Conservation (phyloP, 2,329 filamentous ascomycete species). For the Simplicillium sp. region DNA sequence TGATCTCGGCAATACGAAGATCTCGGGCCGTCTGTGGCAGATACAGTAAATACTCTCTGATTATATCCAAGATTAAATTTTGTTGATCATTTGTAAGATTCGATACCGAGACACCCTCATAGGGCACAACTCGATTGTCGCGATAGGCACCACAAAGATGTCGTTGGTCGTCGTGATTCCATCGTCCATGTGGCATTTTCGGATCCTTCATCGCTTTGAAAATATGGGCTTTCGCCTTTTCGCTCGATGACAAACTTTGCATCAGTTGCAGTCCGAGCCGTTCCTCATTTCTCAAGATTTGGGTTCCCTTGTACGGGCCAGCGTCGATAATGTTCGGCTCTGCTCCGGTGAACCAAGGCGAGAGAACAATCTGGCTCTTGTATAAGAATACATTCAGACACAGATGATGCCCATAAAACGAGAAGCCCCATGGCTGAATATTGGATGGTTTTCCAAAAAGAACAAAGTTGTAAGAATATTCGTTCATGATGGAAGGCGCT, state of each 20-base stretch:
- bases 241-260: too few species aligned
- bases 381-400: constrained; percentile 64
- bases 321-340: constrained; percentile 68
- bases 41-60: too few species aligned
- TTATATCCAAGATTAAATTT: too few species aligned
- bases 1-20: constrained; percentile 44
- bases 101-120: constrained; percentile 54
- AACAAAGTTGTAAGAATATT: constrained; percentile 68
- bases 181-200: constrained; percentile 57
- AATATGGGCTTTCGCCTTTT: constrained; percentile 37
- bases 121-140: constrained; percentile 69
- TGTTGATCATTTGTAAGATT: too few species aligned
- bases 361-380: constrained; percentile 54
- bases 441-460: constrained; percentile 56
- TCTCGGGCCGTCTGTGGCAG: constrained; percentile 7
- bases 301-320: constrained; percentile 52
- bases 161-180: constrained; percentile 74
- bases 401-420: constrained; percentile 71
- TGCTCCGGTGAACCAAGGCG: constrained; percentile 70
- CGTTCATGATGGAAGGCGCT: constrained; percentile 56
- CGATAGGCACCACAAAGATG: constrained; percentile 70
- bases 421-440: constrained; percentile 57
- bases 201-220: constrained; percentile 54
- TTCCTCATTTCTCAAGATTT: constrained; percentile 58
- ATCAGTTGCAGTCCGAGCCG: constrained; percentile 6